A percentile compares a stretch with the other conserved stretches of the same genome.
These are phyloP conservation scores for Syzygium grande DNA, from an alignment of 345 rosid genomes.

Conservation along the genomic window DNA sequence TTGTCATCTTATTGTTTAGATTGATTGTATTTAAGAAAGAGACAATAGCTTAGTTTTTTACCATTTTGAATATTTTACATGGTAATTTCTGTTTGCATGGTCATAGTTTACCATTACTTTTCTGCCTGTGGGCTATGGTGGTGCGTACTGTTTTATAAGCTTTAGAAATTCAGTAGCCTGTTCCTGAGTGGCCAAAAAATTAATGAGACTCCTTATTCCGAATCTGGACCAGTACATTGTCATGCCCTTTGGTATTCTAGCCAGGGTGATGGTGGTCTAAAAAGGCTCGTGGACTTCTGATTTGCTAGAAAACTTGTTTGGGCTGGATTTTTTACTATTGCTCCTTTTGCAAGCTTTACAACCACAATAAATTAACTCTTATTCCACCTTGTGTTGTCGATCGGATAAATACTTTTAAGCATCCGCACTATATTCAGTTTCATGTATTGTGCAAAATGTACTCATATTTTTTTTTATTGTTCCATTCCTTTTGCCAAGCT, in stretches of 20 bases:
- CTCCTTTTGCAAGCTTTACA: background rate
- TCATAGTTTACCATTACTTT: background rate
- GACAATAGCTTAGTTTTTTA: background rate
- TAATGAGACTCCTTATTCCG: background rate
- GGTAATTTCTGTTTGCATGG: background rate
- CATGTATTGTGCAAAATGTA: background rate
- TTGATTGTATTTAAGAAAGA: background rate
- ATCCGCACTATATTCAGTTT: background rate
- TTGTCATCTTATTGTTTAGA: background rate
- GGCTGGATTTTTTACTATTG: background rate
- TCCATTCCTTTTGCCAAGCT: background rate
- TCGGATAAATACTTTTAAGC: background rate
- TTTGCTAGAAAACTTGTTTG: background rate
- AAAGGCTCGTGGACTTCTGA: background rate
- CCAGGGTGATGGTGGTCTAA: background rate
- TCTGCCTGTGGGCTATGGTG: background rate
- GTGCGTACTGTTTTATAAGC: background rate
- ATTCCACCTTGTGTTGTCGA: background rate
- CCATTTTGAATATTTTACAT: background rate
- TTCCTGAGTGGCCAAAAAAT: background rate
- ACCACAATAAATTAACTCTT: background rate
- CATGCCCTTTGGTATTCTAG: background rate
- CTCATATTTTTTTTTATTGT: background rate
- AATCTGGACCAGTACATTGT: background rate
- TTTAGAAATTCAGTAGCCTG: background rate